Evolutionary conservation across 1,139 yeast genomes (phyloP), one percentile per base, ranked within the genome.

Genomic region (Candida sp.): DNA sequence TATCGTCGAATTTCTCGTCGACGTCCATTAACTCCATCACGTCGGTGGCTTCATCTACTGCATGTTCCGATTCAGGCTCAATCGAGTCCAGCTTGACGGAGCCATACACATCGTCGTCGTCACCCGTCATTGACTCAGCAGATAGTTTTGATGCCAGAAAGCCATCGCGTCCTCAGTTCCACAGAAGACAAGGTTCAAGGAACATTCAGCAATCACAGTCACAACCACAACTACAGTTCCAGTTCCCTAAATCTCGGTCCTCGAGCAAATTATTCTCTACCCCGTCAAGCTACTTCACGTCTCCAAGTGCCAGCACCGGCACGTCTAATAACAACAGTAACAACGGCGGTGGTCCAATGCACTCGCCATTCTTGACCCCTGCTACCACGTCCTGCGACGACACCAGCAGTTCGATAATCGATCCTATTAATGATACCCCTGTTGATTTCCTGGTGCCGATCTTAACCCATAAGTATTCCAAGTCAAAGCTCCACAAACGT

Each of bases 351-450:
- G 12, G 30, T 41, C 35, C 34, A 9, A 31, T 30, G 8, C 40
- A 47, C 17, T 40, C 56, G 7, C 42, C 54, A 12, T 48, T 51
- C 9, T 47, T 50, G 12, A 49, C 49, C n/a, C 44, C 49, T 5
- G 28, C 41, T 7, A 44, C 42, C 6, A 26, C 46, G 8, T 41
- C 48, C 25, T 42, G 35, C 39, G 34, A 45, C 17, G 46, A 46
- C 12, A 35, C 33, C 9, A 37, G 27, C 56, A 4, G 53, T 64
- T 63, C 70, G 9, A 60, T 72, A 27, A 63, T 71, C 46, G 78
- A 75, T 56, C 75, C 78, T 3, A 73, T 74, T 47, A 73, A 73
- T 55, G 81, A 75, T 51, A 60, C 77, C 8, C 79, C 80, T 9
- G 77, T 73, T 46, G 80, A 76, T 53, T 73, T 73, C 49, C 58